Base-by-base conservation (phyloP, 2,329 filamentous ascomycete genomes). In the Pyrenophora seminiperda region DNA sequence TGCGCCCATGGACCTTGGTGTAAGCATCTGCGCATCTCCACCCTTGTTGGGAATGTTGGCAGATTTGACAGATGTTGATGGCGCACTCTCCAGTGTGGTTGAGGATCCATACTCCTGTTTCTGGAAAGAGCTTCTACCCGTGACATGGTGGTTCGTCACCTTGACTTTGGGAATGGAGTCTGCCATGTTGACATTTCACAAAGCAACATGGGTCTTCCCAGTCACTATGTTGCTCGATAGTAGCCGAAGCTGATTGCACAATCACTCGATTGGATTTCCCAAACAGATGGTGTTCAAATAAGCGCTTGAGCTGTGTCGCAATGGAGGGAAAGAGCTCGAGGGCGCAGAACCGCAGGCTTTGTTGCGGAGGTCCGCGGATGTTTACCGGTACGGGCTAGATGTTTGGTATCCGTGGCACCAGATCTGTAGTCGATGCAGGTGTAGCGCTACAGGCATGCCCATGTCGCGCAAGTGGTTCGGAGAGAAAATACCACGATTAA, bases 91-190 rank as follows among this genome's bases (percentile, higher is more conserved):
- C 53, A 55, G 49, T 51, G 63, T 61, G 33, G 41, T 54, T 17
- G 53, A 58, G n/a, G 57, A 43, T 41, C 47, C 61, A 7, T 53
- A 59, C 31, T 68, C 66, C 52, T 67, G 65, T 29, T 58, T 59
- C 31, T 69, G 63, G 33, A 67, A 50, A 15, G 73, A 64, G 39
- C 61, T 61, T 14, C 56, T 53, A 22, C 59, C 49, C 47, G 73
- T 67, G 53, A 66, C 65, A 15, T 72, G 70, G 50, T 75, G 71
- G 64, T 79, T 75, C 30, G 73, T 75, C 47, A 76, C 69, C 57
- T 72, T 75, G 64, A 79, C 77, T 50, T 73, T 71, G 33, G 77
- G 75, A 40, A 77, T 50, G 20, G 61, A 56, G 37, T 75, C 69
- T 38, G 70, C 63, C 73, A 75, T 77, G 20, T 46, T 58, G 20